Conservation (phyloP, 2,329 filamentous ascomycete genomes). For the Hortaea sp. region DNA sequence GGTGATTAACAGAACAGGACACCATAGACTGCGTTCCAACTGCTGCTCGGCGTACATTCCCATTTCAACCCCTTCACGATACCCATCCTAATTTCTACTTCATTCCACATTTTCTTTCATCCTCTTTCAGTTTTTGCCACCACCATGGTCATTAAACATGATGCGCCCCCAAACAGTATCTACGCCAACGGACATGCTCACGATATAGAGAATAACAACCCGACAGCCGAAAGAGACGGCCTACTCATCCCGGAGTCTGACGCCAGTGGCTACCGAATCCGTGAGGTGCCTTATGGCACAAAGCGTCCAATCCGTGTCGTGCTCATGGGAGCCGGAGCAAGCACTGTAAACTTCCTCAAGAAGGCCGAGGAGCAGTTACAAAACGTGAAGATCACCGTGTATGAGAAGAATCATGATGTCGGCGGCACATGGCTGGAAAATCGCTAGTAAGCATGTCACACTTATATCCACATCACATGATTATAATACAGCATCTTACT, state of each 20-base stretch:
- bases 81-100: no score
- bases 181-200: conserved; percentile 13
- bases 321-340: conserved; percentile 35
- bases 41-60: no score
- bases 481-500: neutral
- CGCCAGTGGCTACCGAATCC: conserved; percentile 32
- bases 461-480: neutral
- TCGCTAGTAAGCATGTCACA: conserved; percentile 18
- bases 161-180: conserved; percentile 11
- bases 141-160: conserved; percentile 16
- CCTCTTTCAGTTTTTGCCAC: no score
- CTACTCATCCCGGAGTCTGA: conserved; percentile 27
- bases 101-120: no score
- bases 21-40: no score
- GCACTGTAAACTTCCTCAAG: conserved; percentile 34
- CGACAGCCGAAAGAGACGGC: conserved; percentile 22
- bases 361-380: conserved; percentile 34
- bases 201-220: conserved; percentile 13
- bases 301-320: conserved; percentile 31
- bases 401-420: conserved; percentile 28
- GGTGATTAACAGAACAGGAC: no score
- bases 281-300: conserved; percentile 34
- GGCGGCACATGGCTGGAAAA: conserved; percentile 28
- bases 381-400: conserved; percentile 29
- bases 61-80: no score